Evolutionary conservation across 163 green algal species (phyloP).

Genomic region (Scenedesmus sp.): DNA sequence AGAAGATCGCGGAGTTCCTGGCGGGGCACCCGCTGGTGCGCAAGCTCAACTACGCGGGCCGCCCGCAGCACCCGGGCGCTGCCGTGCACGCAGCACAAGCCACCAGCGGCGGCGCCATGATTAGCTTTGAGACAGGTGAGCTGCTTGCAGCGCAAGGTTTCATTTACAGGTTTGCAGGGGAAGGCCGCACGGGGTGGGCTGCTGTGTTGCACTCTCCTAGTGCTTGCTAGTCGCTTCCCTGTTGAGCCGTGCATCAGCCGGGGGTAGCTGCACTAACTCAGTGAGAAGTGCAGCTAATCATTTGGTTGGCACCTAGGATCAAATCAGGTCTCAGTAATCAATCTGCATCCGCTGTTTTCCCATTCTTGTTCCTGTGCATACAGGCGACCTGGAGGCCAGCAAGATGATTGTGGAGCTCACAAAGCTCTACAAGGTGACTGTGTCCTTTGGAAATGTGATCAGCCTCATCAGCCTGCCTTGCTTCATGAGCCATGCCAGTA

Average conservation of each 20-base stretch:
- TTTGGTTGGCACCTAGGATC: too few species aligned
- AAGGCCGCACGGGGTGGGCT: not conserved
- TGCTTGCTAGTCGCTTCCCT: too few species aligned
- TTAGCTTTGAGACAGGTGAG: conserved; percentile 62
- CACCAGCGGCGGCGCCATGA: conserved; percentile 53
- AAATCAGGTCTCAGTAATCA: too few species aligned
- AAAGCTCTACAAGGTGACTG: conserved; percentile 94
- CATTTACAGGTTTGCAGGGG: too few species aligned
- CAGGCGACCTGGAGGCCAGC: conserved; percentile 73
- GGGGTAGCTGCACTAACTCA: too few species aligned
- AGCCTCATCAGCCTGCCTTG: conserved; percentile 96
- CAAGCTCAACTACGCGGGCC: conserved; percentile 92
- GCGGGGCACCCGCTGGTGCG: conserved; percentile 89
- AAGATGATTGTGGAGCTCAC: conserved; percentile 88
- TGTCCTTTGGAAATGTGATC: conserved; percentile 94
- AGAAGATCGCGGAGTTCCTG: conserved; percentile 87
- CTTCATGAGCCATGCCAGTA: conserved; percentile 98
- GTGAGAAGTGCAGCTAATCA: too few species aligned
- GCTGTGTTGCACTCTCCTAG: too few species aligned
- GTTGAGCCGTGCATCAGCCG: too few species aligned
- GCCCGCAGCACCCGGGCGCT: conserved; percentile 74
- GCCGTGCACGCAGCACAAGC: conserved; percentile 78
- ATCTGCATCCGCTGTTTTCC: not conserved
- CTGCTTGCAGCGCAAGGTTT: not conserved
- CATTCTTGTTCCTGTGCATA: not conserved